Evolutionary conservation across 2,329 filamentous ascomycete genomes (phyloP), one percentile per base, ranked within the genome.

Genomic region (Verticillium longisporum): DNA sequence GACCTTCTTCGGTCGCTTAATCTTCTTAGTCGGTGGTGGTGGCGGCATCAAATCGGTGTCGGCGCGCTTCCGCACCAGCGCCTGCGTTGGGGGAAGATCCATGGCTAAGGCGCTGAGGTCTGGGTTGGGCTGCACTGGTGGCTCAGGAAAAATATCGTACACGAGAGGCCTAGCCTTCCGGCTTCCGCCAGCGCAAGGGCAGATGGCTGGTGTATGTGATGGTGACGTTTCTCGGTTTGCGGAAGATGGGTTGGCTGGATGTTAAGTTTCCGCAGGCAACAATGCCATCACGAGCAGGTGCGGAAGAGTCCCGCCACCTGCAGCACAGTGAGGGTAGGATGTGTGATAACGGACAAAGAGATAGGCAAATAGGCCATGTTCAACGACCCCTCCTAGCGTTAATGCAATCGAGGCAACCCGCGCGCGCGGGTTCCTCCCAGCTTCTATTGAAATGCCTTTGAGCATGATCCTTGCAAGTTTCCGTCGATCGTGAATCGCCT

Each of bases 1-100:
- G 33, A 97, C 87, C 64, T 89, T 90, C 64, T 88, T 87, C 0
- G 95, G 95, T 59, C 95, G 85, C 76, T 97, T 97, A 70, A 97
- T 96, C 62, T 92, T 89, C 74, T 97, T 98, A 53, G 88, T 80
- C 0, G 87, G 83, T 4, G 92, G 91, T 6, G 94, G 93, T 11
- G 93, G 92, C 15, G 91, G 89, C 92, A 97, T 98, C 60, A 96
- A 78, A 60, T 90, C 86, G 32, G 78, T 83, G 60, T 89, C 85
- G 61, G 81, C 80, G 65, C 87, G 82, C 77, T 92, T 92, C 61
- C 83, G 84, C 60, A 87, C 78, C 62, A 95, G 81, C 63, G 88
- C 84, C 58, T 74, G 83, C 6, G 87, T 85, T 15, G 72, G 64
- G 4, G 66, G 61, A 9, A 71, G 61, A 45, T 77, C 75, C 79